Percentiles rank a stretch among this genome's conserved stretches.
phyloP scores from a whole-genome alignment of 495 filamentous ascomycete species.

The Gamarada debralockiae region DNA sequence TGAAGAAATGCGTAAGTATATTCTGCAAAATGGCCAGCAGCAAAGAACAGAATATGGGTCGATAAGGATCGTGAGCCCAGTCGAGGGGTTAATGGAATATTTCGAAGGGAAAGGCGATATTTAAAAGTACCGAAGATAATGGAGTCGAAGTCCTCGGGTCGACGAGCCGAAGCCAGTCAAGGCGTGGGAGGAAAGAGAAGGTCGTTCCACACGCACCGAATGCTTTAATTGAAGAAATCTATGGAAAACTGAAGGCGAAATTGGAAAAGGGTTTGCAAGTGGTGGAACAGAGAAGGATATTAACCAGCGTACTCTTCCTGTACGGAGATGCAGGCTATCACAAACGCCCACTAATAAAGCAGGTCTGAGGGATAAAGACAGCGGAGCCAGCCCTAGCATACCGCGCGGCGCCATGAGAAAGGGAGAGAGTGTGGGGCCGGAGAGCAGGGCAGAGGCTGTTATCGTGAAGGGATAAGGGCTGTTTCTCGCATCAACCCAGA shows the following conservation, averaged over 20 bases:
- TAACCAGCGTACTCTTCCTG: too few species aligned
- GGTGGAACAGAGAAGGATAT: background rate
- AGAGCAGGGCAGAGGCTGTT: too few species aligned
- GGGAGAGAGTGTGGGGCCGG: too few species aligned
- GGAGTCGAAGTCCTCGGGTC: too few species aligned
- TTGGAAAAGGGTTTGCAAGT: too few species aligned
- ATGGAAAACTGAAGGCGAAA: background rate
- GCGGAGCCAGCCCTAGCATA: too few species aligned
- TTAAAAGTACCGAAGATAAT: background rate
- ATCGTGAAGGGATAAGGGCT: too few species aligned
- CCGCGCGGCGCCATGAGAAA: too few species aligned
- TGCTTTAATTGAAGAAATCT: background rate
- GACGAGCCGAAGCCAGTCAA: background rate
- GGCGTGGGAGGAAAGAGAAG: background rate
- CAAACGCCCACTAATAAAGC: too few species aligned
- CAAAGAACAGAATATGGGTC: slow-evolving; percentile 19
- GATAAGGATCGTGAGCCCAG: background rate
- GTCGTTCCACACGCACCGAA: background rate
- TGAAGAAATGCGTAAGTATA: slow-evolving; percentile 11
- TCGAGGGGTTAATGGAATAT: background rate
- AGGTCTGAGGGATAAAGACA: too few species aligned
- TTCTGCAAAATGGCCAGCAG: slow-evolving; percentile 23
- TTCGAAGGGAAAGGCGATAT: background rate
- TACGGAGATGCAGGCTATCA: too few species aligned
- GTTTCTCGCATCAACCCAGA: too few species aligned